Evolutionary conservation across 345 rosid genomes (phyloP), one percentile per base, ranked within the genome.

Genomic region (Erysimum cheiranthoides): DNA sequence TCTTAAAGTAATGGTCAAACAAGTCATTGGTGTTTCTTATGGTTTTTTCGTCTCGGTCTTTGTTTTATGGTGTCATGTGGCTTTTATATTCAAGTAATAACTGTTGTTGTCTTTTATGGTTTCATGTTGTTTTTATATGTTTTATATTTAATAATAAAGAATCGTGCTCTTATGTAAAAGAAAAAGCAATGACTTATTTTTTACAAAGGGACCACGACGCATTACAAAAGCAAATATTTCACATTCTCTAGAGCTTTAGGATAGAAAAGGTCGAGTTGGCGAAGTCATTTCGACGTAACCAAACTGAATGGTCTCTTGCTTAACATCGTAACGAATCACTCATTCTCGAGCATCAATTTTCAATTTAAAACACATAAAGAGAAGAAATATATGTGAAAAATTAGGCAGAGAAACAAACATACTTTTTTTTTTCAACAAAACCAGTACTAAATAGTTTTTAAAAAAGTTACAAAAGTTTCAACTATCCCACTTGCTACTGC

Each of bases 401-500:
- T 8, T 7, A 50, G 21, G 7, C 31, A 43, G 34, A 45, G 5
- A 71, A 49, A 10, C 31, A 39, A 62, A 39, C 18, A 50, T 5
- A 35, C 17, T 71, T 8, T 18, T 71, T 8, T 18, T 70, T 6
- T 9, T 53, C 10, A 73, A 61, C 7, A 9, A 56, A 64, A 16
- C 36, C 39, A 21, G 43, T 18, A 51, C 34, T 73, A 51, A 30
- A 62, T 28, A 10, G 27, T 31, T 58, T 58, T 40, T n/a, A 51
- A 53, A 40, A 40, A 73, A 7, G 52, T 50, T 16, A 38, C 52
- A 50, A 31, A 31, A 63, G 27, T 56, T 74, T 16, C 58, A 74
- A 65, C 42, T 73, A 16, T 62, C 25, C 42, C 40, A 50, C 8
- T 70, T 46, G 36, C 46, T 51, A 72, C 30, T 39, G 62, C 28